phyloP scores from a whole-genome alignment of 345 rosid species.

The Balakata baccata region DNA sequence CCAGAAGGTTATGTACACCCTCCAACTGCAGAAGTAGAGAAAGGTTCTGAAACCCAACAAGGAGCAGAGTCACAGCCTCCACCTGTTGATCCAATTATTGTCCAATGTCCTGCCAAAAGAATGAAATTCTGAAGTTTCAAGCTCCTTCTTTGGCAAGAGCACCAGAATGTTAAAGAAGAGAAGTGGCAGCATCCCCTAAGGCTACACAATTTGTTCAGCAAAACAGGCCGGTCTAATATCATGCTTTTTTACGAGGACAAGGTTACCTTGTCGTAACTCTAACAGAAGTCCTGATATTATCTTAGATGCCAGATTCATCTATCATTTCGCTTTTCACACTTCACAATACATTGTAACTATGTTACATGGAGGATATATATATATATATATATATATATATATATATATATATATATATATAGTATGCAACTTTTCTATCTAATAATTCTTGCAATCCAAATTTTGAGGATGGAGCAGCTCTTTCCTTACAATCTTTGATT shows the following conservation, averaged over 20 bases:
- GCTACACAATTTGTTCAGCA: neutral
- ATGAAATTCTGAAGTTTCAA: slow-evolving; percentile 50
- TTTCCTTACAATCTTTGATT: too few species aligned
- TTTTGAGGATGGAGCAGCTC: too few species aligned
- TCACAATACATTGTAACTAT: too few species aligned
- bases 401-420: too few species aligned
- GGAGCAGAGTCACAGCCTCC: slow-evolving; percentile 52
- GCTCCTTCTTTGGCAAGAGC: neutral
- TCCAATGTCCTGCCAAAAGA: slow-evolving; percentile 93
- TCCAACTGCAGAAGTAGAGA: slow-evolving; percentile 52
- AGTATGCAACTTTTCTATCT: too few species aligned
- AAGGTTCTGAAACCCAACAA: slow-evolving; percentile 64
- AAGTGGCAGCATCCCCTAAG: neutral
- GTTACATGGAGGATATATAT: too few species aligned
- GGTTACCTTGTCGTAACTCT: neutral
- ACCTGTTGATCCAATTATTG: slow-evolving; percentile 76
- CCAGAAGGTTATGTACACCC: slow-evolving; percentile 80
- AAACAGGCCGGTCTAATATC: neutral
- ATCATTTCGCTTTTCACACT: too few species aligned
- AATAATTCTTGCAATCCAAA: too few species aligned
- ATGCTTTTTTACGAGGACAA: neutral
- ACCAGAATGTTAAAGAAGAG: neutral
- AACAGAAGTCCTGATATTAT: too few species aligned
- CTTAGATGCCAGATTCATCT: too few species aligned
- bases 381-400: too few species aligned